phyloP scores from a whole-genome alignment of 169 alveolate species.

The Eimeria praecox region DNA sequence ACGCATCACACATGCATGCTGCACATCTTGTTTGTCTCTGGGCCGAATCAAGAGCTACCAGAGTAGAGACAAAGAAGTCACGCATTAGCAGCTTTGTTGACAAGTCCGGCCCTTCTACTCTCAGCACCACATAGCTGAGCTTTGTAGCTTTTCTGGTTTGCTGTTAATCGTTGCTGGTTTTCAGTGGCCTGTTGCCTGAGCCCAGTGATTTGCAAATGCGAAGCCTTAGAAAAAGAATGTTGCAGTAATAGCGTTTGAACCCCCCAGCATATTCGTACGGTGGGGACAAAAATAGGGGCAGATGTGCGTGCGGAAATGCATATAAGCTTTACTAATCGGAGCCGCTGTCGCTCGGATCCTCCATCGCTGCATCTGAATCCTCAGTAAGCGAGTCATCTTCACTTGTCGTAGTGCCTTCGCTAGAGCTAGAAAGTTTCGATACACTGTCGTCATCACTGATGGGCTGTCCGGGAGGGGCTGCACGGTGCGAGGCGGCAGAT shows the following conservation, averaged over 20 bases:
- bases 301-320: background rate
- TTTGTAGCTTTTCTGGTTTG: background rate
- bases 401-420: conserved; percentile 66
- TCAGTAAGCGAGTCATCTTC: conserved; percentile 46
- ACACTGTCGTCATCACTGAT: background rate
- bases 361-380: conserved; percentile 49
- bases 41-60: background rate
- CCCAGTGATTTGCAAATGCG: background rate
- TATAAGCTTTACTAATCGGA: conserved; percentile 25
- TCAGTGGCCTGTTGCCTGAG: background rate
- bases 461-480: background rate
- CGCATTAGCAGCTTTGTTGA: background rate
- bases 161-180: background rate
- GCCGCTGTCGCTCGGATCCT: conserved; percentile 43
- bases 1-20: background rate
- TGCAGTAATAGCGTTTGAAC: background rate
- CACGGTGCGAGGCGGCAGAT: background rate
- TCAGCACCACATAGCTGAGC: background rate
- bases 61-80: background rate
- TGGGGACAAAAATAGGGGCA: background rate
- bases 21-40: background rate
- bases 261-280: background rate
- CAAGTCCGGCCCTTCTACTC: background rate
- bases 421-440: conserved; percentile 8
- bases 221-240: background rate